Evolutionary conservation across 2,329 filamentous ascomycete genomes (phyloP).

Genomic region (Diaporthe citri): DNA sequence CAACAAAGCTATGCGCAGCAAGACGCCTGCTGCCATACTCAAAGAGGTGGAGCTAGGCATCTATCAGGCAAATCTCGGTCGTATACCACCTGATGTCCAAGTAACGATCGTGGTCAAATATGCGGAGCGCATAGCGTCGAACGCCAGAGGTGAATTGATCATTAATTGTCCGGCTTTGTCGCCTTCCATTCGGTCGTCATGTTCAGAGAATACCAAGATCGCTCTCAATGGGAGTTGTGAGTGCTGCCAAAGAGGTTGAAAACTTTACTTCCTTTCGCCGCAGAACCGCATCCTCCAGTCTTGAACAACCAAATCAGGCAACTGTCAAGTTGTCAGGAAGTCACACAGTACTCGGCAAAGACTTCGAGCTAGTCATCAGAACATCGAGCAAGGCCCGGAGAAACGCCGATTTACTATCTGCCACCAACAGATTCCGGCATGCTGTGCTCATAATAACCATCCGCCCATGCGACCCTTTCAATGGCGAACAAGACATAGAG

Average conservation of each 20-base stretch:
- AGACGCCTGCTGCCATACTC: not conserved
- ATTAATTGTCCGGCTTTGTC: not conserved
- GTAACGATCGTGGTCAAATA: not conserved
- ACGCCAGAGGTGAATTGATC: not conserved
- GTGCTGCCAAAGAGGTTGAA: not conserved
- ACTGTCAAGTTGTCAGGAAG: not conserved
- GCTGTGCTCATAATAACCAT: not conserved
- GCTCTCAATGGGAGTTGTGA: not conserved
- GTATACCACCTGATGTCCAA: not conserved
- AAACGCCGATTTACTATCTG: not conserved
- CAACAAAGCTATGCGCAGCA: not conserved
- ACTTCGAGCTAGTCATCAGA: not conserved
- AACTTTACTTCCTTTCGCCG: not conserved
- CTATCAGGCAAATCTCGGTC: not conserved
- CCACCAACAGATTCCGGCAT: not conserved
- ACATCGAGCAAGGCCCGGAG: not conserved
- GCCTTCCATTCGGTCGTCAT: not conserved
- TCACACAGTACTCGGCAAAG: not conserved
- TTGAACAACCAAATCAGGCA: not conserved
- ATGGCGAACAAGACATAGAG: not conserved
- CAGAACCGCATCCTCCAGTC: too few relatives aligned
- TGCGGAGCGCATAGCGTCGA: not conserved
- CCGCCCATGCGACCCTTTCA: not conserved
- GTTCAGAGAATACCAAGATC: not conserved
- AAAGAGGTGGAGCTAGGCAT: not conserved